Percentiles rank a stretch among this genome's conserved stretches.
phyloP scores from a whole-genome alignment of 805 yeast genomes.

The Nakazawaea sp. region DNA sequence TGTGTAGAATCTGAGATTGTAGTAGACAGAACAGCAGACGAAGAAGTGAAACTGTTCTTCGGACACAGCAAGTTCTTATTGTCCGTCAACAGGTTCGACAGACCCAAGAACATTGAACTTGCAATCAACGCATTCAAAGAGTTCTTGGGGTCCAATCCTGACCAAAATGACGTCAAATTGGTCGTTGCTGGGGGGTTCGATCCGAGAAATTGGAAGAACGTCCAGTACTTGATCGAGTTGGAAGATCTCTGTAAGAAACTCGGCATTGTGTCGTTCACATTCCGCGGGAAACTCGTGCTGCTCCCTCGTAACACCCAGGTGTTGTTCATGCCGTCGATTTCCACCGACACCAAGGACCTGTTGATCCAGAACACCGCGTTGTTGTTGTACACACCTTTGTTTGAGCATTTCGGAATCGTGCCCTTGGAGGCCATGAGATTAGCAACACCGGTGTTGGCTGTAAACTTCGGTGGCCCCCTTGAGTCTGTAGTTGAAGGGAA shows the following conservation, averaged over 20 bases:
- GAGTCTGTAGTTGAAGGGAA: constrained; percentile 61
- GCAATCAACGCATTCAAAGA: constrained; percentile 65
- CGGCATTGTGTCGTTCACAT: constrained; percentile 38
- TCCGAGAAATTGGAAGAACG: constrained; percentile 66
- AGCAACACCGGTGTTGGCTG: constrained; percentile 80
- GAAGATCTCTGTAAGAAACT: constrained; percentile 38
- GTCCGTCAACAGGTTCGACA: constrained; percentile 85
- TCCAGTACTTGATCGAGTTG: constrained; percentile 59
- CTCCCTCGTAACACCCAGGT: constrained; percentile 32
- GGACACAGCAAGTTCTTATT: constrained; percentile 39
- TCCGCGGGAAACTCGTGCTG: constrained; percentile 30
- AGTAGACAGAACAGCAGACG: constrained; percentile 17
- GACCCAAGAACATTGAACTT: constrained; percentile 73
- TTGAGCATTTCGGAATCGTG: constrained; percentile 96
- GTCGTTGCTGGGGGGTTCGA: constrained; percentile 93
- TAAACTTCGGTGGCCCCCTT: constrained; percentile 86
- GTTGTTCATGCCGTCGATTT: constrained; percentile 75
- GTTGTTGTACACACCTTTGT: constrained; percentile 81
- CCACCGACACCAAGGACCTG: constrained; percentile 54
- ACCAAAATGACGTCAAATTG: constrained; percentile 36
- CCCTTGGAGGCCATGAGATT: constrained; percentile 92
- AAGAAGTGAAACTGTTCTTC: constrained; percentile 29
- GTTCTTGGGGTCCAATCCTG: constrained; percentile 26
- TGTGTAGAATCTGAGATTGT: constrained; percentile 54
- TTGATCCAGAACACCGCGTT: constrained; percentile 51